Conservation (phyloP, 2,329 filamentous ascomycete genomes). For the Ceratocystis albifundus region DNA sequence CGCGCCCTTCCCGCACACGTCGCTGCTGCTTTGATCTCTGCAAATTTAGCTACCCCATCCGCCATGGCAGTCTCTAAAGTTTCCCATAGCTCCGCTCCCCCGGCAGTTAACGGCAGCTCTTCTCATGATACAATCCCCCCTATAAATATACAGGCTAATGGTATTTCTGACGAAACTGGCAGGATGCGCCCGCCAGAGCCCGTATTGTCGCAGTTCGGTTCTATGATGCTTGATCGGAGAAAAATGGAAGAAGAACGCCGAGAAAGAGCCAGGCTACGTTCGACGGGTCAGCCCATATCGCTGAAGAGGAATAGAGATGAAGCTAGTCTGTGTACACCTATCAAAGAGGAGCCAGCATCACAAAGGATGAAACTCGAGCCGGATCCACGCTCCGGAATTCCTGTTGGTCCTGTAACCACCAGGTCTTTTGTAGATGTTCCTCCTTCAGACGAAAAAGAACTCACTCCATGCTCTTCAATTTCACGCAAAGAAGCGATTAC, state of each 20-base stretch:
- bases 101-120: not conserved
- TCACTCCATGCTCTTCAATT: not conserved
- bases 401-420: not conserved
- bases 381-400: not conserved
- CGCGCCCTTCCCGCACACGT: conserved; percentile 14
- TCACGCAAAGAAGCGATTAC: conserved; percentile 3
- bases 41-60: conserved; percentile 20
- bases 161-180: not conserved
- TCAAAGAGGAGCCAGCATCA: conserved; percentile 5
- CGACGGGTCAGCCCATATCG: not conserved
- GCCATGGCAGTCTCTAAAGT: conserved; percentile 19
- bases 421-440: not conserved
- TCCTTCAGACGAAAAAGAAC: not conserved
- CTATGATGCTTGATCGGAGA: conserved; percentile 57
- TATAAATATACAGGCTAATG: not conserved
- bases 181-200: not conserved
- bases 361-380: conserved; percentile 1
- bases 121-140: not conserved
- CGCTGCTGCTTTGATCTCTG: conserved; percentile 17
- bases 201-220: conserved; percentile 27
- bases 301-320: conserved; percentile 17
- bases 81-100: not conserved
- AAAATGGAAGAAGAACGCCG: conserved; percentile 79
- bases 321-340: not conserved
- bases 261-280: conserved; percentile 36